A percentile compares a stretch with the other conserved stretches of the same genome.
These are phyloP conservation scores for Cryphonectria radicalis DNA, from an alignment of 2,329 filamentous ascomycete genomes.

Conservation along the genomic window DNA sequence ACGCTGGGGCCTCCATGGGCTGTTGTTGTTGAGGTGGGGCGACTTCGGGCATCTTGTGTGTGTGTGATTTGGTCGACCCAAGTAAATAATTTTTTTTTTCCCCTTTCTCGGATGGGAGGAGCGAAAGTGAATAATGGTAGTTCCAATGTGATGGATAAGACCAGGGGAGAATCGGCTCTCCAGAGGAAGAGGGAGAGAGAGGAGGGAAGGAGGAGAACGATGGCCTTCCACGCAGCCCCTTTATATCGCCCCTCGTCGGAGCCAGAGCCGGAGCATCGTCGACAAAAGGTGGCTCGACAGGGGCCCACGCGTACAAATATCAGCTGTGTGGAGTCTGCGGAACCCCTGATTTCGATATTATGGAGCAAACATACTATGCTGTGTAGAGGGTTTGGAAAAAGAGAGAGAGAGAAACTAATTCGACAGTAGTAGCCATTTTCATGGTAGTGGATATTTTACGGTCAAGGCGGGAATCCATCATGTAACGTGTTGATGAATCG, in stretches of 20 bases:
- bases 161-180: neutral
- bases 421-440: neutral
- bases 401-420: neutral
- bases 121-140: neutral
- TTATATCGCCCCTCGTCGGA: constrained; percentile 8
- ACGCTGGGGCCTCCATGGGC: constrained; percentile 22
- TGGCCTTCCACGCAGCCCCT: neutral
- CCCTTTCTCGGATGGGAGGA: neutral
- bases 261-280: neutral
- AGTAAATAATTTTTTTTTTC: neutral
- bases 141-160: neutral
- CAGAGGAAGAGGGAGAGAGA: neutral
- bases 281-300: constrained; percentile 6
- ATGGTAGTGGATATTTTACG: neutral
- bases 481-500: neutral
- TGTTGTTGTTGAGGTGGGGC: constrained; percentile 24
- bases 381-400: neutral
- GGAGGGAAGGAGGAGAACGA: neutral
- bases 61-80: neutral
- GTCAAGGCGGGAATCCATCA: neutral
- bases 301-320: constrained; percentile 20
- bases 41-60: constrained; percentile 26
- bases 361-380: constrained; percentile 12
- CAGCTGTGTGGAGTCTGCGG: constrained; percentile 12
- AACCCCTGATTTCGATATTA: constrained; percentile 16